Evolutionary conservation across 345 rosid genomes (phyloP), one percentile per base, ranked within the genome.

Genomic region (Ceriops zippeliana): DNA sequence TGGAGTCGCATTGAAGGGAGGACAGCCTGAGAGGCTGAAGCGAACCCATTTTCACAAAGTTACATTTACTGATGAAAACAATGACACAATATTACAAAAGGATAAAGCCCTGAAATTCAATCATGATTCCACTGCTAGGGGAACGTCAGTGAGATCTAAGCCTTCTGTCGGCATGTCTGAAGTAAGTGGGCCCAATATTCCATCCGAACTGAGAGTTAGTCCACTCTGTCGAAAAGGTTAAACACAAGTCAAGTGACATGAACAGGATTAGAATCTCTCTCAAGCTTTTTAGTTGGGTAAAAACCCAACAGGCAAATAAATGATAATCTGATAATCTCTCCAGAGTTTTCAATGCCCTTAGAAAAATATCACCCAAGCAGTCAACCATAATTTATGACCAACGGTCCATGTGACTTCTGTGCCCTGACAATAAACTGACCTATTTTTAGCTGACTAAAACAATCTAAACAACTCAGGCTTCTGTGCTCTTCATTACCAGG

Each of bases 101-200:
- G 11, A 1, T 10, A 19, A n/a, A 30, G n/a, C 30, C 19, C 46
- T 28, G 30, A 31, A 21, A 32, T 53, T 56, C 10, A 47, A 26
- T 68, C 53, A 73, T 58, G 6, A 61, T 2, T 78, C 85, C 13
- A 58, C 78, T 0, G 85, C 90, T 1, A 74, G 13, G 1, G 85
- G 85, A 73, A 85, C 70, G 11, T 77, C 86, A 35, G 86, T 84
- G 66, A 89, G 85, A 75, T 91, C 91, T 30, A 95, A 82, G 21
- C 93, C 96, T 58, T 91, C 97, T 6, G 81, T 93, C 0, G 96
- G 97, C 66, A 90, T 73, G 60, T 90, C 93, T 21, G 96, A 81
- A 22, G 81, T 70, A 26, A 86, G 77, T 0, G 89, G 89, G 67
- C 97, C 96, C 80, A 91, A 68, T 20, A 88, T 86, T 59, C 95